Conservation (phyloP, 441 rosid species). For the Rhodomyrtus psidioides region DNA sequence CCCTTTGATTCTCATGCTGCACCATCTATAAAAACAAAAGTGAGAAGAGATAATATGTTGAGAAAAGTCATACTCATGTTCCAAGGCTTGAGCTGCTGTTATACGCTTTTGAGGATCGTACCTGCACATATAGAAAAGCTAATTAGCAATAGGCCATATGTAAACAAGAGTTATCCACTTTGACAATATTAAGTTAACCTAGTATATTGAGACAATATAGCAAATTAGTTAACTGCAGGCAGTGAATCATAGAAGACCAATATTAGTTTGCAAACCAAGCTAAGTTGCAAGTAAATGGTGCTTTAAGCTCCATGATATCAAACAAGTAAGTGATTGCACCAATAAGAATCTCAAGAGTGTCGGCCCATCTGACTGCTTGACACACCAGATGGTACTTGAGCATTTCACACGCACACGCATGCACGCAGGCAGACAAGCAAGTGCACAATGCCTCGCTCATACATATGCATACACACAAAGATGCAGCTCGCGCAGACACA, state of each 20-base stretch:
- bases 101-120: conserved; percentile 89
- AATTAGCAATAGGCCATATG: background rate
- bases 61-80: conserved; percentile 46
- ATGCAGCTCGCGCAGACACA: background rate
- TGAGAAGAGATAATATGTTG: background rate
- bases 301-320: background rate
- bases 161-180: background rate
- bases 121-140: conserved; percentile 1
- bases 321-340: background rate
- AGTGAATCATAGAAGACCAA: background rate
- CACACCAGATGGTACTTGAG: background rate
- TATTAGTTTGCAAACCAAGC: background rate
- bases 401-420: background rate
- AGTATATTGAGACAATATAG: background rate
- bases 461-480: background rate
- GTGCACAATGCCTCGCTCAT: background rate
- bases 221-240: background rate
- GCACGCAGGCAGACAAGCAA: background rate
- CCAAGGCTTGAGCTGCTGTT: conserved; percentile 93
- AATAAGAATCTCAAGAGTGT: background rate
- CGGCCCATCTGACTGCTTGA: background rate
- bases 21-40: background rate
- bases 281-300: background rate
- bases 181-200: background rate
- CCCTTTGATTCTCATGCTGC: background rate